These are phyloP conservation scores for Raddia distichophylla DNA, from an alignment of 176 grass and related monocot species.

Conservation along the genomic window DNA sequence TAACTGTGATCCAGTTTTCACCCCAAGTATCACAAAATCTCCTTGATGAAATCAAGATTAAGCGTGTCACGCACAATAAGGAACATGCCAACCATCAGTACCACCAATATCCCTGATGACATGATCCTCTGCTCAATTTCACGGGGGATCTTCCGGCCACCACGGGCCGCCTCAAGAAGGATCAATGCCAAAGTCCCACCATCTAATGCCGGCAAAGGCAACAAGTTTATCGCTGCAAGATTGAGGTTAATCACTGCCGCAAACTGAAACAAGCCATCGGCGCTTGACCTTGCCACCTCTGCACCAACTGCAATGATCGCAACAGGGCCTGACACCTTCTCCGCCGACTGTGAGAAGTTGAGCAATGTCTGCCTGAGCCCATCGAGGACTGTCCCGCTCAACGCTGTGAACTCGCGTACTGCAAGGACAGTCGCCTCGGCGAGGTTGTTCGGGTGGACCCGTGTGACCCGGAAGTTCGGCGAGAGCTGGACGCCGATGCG, in stretches of 20 bases:
- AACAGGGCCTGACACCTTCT: conserved; percentile 84
- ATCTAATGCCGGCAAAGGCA: conserved; percentile 76
- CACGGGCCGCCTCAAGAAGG: conserved; percentile 87
- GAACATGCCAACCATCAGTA: conserved; percentile 87
- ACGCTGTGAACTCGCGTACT: conserved; percentile 59
- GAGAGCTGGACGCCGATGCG: conserved; percentile 87
- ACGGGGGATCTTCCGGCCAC: conserved; percentile 81
- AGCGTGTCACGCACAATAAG: conserved; percentile 95
- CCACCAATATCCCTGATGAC: conserved; percentile 87
- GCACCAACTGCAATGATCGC: conserved; percentile 92
- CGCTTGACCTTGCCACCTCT: conserved; percentile 77
- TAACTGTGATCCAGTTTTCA: conserved; percentile 28
- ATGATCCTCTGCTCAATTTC: conserved; percentile 94
- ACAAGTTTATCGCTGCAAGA: conserved; percentile 83
- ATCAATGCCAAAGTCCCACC: conserved; percentile 78
- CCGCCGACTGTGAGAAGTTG: conserved; percentile 83
- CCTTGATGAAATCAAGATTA: conserved; percentile 95
- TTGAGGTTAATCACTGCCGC: conserved; percentile 90
- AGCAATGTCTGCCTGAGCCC: conserved; percentile 85
- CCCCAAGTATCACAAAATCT: conserved; percentile 68
- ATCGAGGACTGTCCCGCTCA: conserved; percentile 64
- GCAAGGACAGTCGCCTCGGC: conserved; percentile 64
- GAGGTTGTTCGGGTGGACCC: conserved; percentile 54
- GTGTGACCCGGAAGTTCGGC: conserved; percentile 63
- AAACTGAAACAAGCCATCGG: conserved; percentile 82